Base-by-base conservation (phyloP, 495 filamentous ascomycete species). In the Aspergillus ostianus region DNA sequence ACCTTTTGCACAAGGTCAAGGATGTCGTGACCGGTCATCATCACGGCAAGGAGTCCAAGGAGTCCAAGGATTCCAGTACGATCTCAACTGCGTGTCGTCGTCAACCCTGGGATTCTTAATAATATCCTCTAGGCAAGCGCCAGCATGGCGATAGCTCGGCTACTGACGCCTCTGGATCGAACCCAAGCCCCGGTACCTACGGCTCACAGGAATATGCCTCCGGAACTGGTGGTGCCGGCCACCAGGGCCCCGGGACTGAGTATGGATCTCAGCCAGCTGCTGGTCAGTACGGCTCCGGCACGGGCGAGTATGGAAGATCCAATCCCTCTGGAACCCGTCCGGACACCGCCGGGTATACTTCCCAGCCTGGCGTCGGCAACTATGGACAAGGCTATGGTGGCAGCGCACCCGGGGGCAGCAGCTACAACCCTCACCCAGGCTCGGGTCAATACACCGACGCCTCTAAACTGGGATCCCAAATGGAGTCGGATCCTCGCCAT, bases 1-100 rank as follows among this genome's bases (percentile, higher is more conserved):
- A 77, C 59, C 71, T 91, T 60, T 70, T 90, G 64, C 82, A 91
- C 79, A 92, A 91, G 67, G 80, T 90, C 73, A 91, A 90, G 76
- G 84, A 90, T 41, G 85, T 81, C 67, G 61, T 92, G 57, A 75
- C 81, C 55, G 63, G 73, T 48, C 64, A 69, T 53, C 65, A 70
- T 18, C 23, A 57, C 64, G 64, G 61, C 30, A 61, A 54, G 29
- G 63, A 60, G 15, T 62, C 65, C 30, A 61, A 54, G 29, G 63
- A 60, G 15, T 62, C 65, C 21, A 62, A 27, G 23, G n/a, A 19
- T 23, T n/a, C 26, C n/a, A 55, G 19, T 52, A 21, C n/a, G 17
- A 21, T 29, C 17, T 13, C 9, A 8, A 12, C 19, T 21, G 20
- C 20, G 12, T 29, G 17, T 21, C 7, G 26, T 26, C 50, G 19